Percentiles rank a stretch among this genome's conserved stretches.
These are phyloP conservation scores for Hypoxylon sp. DNA, from an alignment of 2,329 filamentous ascomycete species.

Conservation along the genomic window DNA sequence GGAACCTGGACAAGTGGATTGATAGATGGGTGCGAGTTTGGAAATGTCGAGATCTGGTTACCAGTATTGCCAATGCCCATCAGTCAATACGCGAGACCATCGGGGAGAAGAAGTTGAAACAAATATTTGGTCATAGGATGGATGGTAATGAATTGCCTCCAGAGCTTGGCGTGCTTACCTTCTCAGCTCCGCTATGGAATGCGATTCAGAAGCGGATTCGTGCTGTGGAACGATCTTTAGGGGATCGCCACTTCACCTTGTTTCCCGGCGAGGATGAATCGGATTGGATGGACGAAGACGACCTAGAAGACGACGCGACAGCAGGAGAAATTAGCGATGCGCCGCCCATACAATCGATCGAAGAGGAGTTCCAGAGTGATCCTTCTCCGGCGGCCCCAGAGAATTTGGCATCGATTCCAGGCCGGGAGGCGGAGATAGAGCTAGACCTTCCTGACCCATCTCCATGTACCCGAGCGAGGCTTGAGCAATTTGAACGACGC, in stretches of 20 bases:
- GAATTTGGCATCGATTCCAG: background rate
- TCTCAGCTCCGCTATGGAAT: constrained; percentile 35
- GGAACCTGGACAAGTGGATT: constrained; percentile 33
- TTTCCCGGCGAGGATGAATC: constrained; percentile 22
- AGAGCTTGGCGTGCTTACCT: constrained; percentile 29
- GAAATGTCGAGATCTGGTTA: constrained; percentile 30
- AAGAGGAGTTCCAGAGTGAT: constrained; percentile 12
- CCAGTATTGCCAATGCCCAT: constrained; percentile 23
- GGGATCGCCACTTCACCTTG: constrained; percentile 10
- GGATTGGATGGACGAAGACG: constrained; percentile 29
- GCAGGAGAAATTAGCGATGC: background rate
- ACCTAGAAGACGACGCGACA: constrained; percentile 6
- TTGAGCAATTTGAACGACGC: constrained; percentile 18
- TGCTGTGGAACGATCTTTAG: constrained; percentile 16
- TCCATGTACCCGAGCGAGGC: constrained; percentile 13
- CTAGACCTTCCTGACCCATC: constrained; percentile 16
- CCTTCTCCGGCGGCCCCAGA: background rate
- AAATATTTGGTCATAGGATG: constrained; percentile 34
- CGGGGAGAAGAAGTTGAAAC: constrained; percentile 34
- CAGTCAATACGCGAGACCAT: constrained; percentile 29
- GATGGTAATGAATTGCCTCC: constrained; percentile 29
- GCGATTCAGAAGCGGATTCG: constrained; percentile 29
- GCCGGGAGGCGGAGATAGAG: background rate
- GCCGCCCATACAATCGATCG: constrained; percentile 32
- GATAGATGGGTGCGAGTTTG: constrained; percentile 37